Evolutionary conservation across 345 rosid genomes (phyloP), one percentile per base, ranked within the genome.

Genomic region (Pseudoturritis turrita): DNA sequence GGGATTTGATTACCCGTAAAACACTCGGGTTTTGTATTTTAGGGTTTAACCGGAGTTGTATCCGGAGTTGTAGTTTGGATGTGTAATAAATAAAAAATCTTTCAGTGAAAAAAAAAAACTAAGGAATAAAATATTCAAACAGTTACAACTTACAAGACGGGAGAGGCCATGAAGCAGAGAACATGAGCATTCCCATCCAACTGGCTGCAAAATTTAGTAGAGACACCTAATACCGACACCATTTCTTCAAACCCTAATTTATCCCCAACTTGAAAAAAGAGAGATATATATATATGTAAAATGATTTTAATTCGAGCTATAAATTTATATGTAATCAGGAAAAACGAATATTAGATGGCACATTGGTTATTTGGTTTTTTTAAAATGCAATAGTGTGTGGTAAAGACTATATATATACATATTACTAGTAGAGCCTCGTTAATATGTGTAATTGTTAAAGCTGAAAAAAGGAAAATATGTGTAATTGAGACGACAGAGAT

Each of bases 161-260:
- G 59, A 73, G 72, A 72, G 71, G 65, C 33, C 66, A 65, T 65
- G 77, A 46, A 56, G 59, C 40, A 40, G 49, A 72, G 70, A 56
- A 51, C 75, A 44, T 29, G 51, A 66, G 68, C 44, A 46, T 15
- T 65, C 52, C 67, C 65, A 73, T 65, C 71, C 65, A 55, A 65
- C 52, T 73, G 65, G 57, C 77, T 55, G 11, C 58, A 62, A 12
- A 33, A 25, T 53, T 62, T 44, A 17, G 41, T 55, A 45, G 25
- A 73, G 35, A 73, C 77, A 72, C 77, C 77, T 72, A 72, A 72
- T 63, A 54, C 19, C 39, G 50, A 63, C 58, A 72, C 49, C 45
- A 9, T 72, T 21, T 23, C 64, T 37, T 35, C 70, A 54, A 46
- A 25, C 15, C n/a, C 37, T 31, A 41, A 29, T 9, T 62, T 54